These are phyloP conservation scores for Tolypocladium nubicola DNA, from an alignment of 2,329 filamentous ascomycete species.

Conservation along the genomic window DNA sequence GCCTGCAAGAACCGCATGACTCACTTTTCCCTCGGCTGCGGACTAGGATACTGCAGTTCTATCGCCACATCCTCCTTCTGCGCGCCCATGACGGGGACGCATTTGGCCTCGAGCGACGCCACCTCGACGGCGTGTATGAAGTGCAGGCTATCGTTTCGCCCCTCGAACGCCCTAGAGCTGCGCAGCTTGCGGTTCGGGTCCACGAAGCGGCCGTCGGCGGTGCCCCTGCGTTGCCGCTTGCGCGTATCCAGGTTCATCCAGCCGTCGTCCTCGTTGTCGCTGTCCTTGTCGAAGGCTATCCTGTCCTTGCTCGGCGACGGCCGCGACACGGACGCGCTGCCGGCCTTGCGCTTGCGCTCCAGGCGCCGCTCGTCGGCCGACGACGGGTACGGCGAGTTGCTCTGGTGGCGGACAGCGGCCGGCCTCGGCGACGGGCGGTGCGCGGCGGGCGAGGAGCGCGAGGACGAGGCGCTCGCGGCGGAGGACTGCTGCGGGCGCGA, in stretches of 20 bases:
- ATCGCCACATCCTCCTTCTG: constrained; percentile 46
- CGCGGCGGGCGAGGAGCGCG: constrained; percentile 22
- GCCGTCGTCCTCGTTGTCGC: constrained; percentile 40
- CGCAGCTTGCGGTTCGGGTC: constrained; percentile 37
- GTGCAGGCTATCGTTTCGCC: constrained; percentile 26
- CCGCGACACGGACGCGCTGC: constrained; percentile 17
- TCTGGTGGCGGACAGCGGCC: constrained; percentile 23
- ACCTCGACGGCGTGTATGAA: constrained; percentile 52
- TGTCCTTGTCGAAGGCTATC: constrained; percentile 39
- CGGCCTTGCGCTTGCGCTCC: constrained; percentile 39
- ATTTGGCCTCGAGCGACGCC: constrained; percentile 38
- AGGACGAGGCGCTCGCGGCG: constrained; percentile 8
- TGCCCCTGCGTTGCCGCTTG: constrained; percentile 36
- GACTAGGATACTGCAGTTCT: constrained; percentile 76
- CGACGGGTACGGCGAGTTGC: constrained; percentile 30
- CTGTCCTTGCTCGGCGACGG: constrained; percentile 37
- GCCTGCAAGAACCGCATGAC: no score
- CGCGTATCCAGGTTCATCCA: constrained; percentile 37
- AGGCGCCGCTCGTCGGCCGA: constrained; percentile 25
- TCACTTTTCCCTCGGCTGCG: constrained; percentile 52
- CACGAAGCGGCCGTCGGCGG: constrained; percentile 26
- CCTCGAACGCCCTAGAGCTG: constrained; percentile 34
- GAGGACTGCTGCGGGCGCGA: constrained; percentile 15
- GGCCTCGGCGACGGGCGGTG: constrained; percentile 31
- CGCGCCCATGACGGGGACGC: constrained; percentile 37